Percentiles rank a stretch among this genome's conserved stretches.
Evolutionary conservation across 2,329 filamentous ascomycete species (phyloP).

Genomic region (Calonectria pauciramosa): DNA sequence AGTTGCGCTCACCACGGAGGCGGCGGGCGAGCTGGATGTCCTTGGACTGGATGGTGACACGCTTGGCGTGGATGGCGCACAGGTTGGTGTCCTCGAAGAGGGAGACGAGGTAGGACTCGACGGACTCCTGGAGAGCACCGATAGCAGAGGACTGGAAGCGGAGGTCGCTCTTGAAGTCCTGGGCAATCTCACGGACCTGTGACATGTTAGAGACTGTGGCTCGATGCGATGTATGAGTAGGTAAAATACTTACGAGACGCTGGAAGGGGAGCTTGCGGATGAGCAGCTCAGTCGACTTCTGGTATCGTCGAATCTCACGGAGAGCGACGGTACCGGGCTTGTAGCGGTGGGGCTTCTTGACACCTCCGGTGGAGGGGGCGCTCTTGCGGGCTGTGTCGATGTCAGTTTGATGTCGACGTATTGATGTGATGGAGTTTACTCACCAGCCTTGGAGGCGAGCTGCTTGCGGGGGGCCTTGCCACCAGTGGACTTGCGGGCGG

Average conservation of each 20-base stretch:
- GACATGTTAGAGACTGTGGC: conserved; percentile 18
- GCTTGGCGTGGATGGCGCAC: conserved; percentile 99
- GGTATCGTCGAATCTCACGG: conserved; percentile 98
- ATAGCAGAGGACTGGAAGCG: conserved; percentile 99
- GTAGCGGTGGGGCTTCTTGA: conserved; percentile 94
- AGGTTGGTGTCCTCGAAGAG: conserved; percentile 99
- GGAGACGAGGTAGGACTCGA: conserved; percentile 98
- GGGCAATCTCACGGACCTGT: conserved; percentile 90
- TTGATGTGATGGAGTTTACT: conserved; percentile 26
- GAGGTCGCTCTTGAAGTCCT: conserved; percentile 95
- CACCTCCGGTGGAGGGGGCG: conserved; percentile 94
- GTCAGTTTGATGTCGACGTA: conserved; percentile 24
- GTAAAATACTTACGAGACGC: conserved; percentile 86
- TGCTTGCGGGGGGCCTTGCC: conserved; percentile 91
- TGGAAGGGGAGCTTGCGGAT: conserved; percentile 99
- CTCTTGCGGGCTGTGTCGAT: conserved; percentile 81
- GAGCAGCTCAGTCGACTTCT: conserved; percentile 96
- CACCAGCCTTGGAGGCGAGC: conserved; percentile 95
- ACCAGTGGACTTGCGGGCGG: conserved; percentile 82
- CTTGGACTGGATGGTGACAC: conserved; percentile 98
- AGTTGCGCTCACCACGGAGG: conserved; percentile 94
- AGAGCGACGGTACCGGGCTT: conserved; percentile 97
- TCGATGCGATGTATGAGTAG: conserved; percentile 12
- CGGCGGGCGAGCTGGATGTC: conserved; percentile 97
- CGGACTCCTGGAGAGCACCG: conserved; percentile 96